Evolutionary conservation across 2,329 filamentous ascomycete genomes (phyloP), one percentile per base, ranked within the genome.

Genomic region (Xylaria arbuscula): DNA sequence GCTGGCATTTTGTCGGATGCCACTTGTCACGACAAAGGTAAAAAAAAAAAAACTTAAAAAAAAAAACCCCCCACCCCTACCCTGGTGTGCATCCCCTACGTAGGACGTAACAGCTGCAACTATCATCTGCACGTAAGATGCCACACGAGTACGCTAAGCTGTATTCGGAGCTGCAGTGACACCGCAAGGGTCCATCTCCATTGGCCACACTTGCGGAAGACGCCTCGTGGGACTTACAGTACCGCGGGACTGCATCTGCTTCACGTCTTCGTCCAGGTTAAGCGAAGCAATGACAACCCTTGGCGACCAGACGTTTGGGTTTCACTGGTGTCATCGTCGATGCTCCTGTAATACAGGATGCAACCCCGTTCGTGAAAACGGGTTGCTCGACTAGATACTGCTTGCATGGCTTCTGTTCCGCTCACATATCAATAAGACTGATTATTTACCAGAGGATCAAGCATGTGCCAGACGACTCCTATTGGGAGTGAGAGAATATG

Each of bases 101-200:
- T 48, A 48, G 19, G n/a, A 32, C 9, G 28, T 10, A 65, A 34
- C 28, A 62, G 36, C 42, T 59, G 63, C 58, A 63, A 48, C 50
- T 13, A 42, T 50, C 24, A 36, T n/a, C 64, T 69, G 64, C 60
- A 64, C 24, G 51, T 17, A 58, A 69, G 38, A 47, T 55, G 22
- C n/a, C 47, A 60, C 19, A 63, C 8, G 32, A 24, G 24, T 36
- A 58, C 28, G 47, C 63, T 56, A 58, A 36, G 47, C 63, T 56
- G 38, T 32, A 24, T 32, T 53, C 11, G 10, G 54, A 34, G 58
- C 48, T 38, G 38, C n/a, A 40, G 24, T 50, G 36, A 32, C 19
- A 55, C 55, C 8, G 36, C 19, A 51, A 45, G n/a, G 24, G 34
- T 17, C 48, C 24, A 13, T 6, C 42, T 34, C 38, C 32, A n/a